Conservation (phyloP, 1,284 basidiomycete genomes). For the Moesziomyces globuligerus region DNA sequence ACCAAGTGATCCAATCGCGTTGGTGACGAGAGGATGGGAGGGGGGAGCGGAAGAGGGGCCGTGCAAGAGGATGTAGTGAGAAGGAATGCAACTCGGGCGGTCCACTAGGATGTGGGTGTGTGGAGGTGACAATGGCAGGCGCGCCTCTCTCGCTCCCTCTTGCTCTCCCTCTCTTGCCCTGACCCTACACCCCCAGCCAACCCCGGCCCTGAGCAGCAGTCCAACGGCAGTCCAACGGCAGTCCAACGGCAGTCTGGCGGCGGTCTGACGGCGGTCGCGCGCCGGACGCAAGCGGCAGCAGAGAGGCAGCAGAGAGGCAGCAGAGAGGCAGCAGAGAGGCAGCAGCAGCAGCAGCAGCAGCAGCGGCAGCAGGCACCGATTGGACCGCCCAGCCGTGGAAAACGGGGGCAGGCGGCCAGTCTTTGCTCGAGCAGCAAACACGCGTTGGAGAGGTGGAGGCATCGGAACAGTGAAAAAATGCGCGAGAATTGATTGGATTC, state of each 20-base stretch:
- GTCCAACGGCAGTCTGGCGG: too few species aligned
- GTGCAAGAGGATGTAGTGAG: slow-evolving; percentile 27
- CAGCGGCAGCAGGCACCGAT: not conserved
- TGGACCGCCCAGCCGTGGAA: not conserved
- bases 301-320: not conserved
- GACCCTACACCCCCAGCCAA: too few species aligned
- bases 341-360: slow-evolving; percentile 7
- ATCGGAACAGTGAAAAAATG: slow-evolving; percentile 14
- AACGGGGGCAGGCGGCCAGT: slow-evolving; percentile 1
- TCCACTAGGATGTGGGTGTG: slow-evolving; percentile 11
- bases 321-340: not conserved
- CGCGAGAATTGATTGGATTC: not conserved
- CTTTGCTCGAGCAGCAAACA: slow-evolving; percentile 1
- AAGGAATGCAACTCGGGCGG: slow-evolving; percentile 20
- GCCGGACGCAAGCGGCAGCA: too few species aligned
- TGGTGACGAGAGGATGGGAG: not conserved
- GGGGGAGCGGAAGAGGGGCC: not conserved
- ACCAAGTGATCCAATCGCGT: not conserved
- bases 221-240: too few species aligned
- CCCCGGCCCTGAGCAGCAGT: too few species aligned
- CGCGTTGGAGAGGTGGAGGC: slow-evolving; percentile 11
- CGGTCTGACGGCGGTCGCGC: too few species aligned
- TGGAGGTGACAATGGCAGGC: slow-evolving; percentile 34
- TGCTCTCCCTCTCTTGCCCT: not conserved
- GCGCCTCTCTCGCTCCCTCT: not conserved